Conservation (phyloP, 805 yeast species). For the Danielia oregonensis region DNA sequence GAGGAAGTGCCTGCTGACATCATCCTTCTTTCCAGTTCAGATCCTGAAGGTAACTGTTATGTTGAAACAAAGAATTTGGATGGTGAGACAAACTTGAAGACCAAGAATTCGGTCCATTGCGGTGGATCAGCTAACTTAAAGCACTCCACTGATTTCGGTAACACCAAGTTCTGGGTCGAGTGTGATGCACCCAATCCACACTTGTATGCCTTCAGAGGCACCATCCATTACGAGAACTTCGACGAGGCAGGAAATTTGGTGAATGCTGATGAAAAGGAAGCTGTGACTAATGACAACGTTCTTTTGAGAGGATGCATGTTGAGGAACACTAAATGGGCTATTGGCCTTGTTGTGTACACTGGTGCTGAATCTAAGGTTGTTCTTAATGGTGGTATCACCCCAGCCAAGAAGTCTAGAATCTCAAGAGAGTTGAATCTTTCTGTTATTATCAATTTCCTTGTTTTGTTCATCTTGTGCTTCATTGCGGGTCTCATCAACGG, state of each 20-base stretch:
- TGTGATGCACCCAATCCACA: slow-evolving; percentile 71
- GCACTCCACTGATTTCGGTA: slow-evolving; percentile 57
- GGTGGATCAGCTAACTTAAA: slow-evolving; percentile 46
- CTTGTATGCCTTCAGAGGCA: slow-evolving; percentile 65
- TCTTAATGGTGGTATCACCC: slow-evolving; percentile 75
- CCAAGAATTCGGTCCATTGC: slow-evolving; percentile 49
- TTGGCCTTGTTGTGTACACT: slow-evolving; percentile 73
- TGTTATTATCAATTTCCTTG: slow-evolving; percentile 58
- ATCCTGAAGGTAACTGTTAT: slow-evolving; percentile 67
- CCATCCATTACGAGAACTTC: slow-evolving; percentile 47
- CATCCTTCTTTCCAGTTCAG: slow-evolving; percentile 58
- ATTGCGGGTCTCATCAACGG: slow-evolving; percentile 72
- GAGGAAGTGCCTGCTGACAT: slow-evolving; percentile 77
- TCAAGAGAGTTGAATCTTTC: slow-evolving; percentile 64
- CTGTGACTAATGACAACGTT: slow-evolving; percentile 59
- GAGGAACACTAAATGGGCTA: slow-evolving; percentile 72
- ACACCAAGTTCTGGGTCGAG: slow-evolving; percentile 57
- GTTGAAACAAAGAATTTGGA: slow-evolving; percentile 37
- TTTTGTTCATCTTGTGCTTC: slow-evolving; percentile 63
- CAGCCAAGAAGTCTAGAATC: slow-evolving; percentile 65
- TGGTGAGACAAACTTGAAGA: slow-evolving; percentile 43
- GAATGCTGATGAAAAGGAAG: slow-evolving; percentile 45
- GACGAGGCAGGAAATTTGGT: slow-evolving; percentile 28
- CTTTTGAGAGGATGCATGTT: slow-evolving; percentile 69
- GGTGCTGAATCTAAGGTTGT: slow-evolving; percentile 75